Base-by-base conservation (phyloP, 2,329 filamentous ascomycete species). In the Tolypocladium ovalisporum region DNA sequence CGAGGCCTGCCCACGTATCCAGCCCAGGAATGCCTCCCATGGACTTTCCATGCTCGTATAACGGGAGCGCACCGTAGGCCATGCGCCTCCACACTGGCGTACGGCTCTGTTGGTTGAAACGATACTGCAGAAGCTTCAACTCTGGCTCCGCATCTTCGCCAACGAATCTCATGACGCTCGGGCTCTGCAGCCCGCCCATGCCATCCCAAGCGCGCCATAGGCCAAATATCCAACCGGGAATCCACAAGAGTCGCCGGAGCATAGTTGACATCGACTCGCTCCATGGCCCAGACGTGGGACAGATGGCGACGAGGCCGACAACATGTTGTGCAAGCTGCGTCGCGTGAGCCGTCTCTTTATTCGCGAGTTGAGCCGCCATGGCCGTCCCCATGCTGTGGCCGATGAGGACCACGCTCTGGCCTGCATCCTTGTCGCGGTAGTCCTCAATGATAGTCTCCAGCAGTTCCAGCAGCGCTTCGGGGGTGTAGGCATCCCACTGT, bases 341-440 rank as follows among this genome's bases (percentile, higher is more conserved):
- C 27, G 71, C 75, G 58, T 84, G 74, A 1, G 79, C 71, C 24
- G 63, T 47, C 17, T 63, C 64, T 2, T 60, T 67, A 63, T 71
- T 76, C 12, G 90, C 86, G 55, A 97, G 75, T 19, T 87, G 75
- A 32, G 89, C 86, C 7, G 87, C 84, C 24, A 97, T 75, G 3
- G 88, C 88, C 58, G 88, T 91, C 8, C 94, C 94, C 83, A 97
- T 88, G 68, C 90, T 96, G 67, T 99, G 94, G 1, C 87, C 90
- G 59, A 97, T 83, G 35, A 97, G 71, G 24, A 97, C 80, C 17
- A 96, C 81, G 4, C 84, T 82, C 69, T 96, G 91, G 1, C 76
- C 77, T 22, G 78, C 74, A 39, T 82, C 77, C 49, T 79, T 80
- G 62, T 89, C 84, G 44, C 87, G 83, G 66, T 93, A 83, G 52